Evolutionary conservation across 768 basidiomycete genomes (phyloP), one percentile per base, ranked within the genome.

Genomic region (Imleria badia): DNA sequence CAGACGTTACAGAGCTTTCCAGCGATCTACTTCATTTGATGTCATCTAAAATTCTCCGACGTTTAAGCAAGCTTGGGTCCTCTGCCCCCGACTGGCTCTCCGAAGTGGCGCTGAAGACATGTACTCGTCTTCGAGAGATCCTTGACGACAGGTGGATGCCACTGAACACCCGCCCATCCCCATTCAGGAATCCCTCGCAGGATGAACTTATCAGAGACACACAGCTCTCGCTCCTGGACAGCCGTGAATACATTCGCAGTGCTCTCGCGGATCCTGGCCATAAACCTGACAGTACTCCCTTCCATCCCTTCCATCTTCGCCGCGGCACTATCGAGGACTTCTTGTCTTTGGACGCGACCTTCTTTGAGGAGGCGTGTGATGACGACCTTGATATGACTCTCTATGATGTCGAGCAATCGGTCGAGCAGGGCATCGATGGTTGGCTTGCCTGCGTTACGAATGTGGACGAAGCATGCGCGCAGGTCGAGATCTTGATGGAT

Each of bases 41-140:
- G 60, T 57, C 60, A 1, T 43, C 40, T 14, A 68, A 65, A 38
- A 48, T 64, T 20, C 48, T 51, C 40, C 66, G 53, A 14, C 64
- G 62, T 19, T 38, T 59, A 31, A 33, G 17, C 14, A 64, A 68
- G 15, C 41, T 60, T 55, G 63, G 6, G 4, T 26, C 43, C 2
- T n/a, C n/a, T n/a, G 40, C 55, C 3, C 52, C 62, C 8, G 29
- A 61, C 4, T 79, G 56, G 46, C 58, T 31, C 75, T 81, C 64
- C 70, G 76, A 60, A 2, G 55, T 73, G 11, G 78, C 71, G 19
- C 58, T 78, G 44, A 48, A 72, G 36, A 60, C 74, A 2, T 74
- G 69, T 9, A 3, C 41, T 15, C 8, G 7, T 22, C 40, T 65
- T 55, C 38, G 47, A 54, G 44, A 44, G 39, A 17, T 46, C 6